Evolutionary conservation across 805 yeast genomes (phyloP).

Genomic region (Brettanomyces anomalus): DNA sequence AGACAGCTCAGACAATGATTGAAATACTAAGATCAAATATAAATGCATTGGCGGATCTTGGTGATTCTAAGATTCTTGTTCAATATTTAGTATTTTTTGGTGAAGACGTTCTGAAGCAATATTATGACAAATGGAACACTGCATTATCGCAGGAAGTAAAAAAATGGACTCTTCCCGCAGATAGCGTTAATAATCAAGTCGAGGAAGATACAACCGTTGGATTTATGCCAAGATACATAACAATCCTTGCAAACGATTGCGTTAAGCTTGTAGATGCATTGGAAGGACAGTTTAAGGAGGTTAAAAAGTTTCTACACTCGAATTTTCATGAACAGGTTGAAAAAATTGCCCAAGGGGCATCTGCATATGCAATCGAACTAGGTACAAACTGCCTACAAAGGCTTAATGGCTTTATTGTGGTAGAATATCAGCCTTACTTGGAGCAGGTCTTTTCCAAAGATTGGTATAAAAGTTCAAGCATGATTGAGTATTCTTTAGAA

Average conservation of each 20-base stretch:
- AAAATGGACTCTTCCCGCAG: slow-evolving; percentile 7
- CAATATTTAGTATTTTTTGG: slow-evolving; percentile 18
- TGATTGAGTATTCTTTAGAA: slow-evolving; percentile 18
- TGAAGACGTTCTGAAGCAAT: slow-evolving; percentile 13
- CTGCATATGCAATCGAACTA: slow-evolving; percentile 14
- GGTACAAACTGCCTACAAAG: slow-evolving; percentile 21
- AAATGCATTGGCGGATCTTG: slow-evolving; percentile 31
- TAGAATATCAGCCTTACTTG: slow-evolving; percentile 17
- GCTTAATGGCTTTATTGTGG: slow-evolving; percentile 16
- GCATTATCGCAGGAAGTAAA: slow-evolving; percentile 11
- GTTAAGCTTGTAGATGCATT: slow-evolving; percentile 23
- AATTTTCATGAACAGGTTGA: slow-evolving; percentile 16
- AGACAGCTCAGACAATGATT: slow-evolving; percentile 19
- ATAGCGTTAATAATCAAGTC: not conserved
- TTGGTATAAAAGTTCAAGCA: slow-evolving; percentile 23
- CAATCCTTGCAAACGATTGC: slow-evolving; percentile 23
- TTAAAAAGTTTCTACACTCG: slow-evolving; percentile 14
- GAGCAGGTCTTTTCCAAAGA: slow-evolving; percentile 17
- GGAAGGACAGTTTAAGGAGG: slow-evolving; percentile 14
- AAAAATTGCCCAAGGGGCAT: slow-evolving; percentile 11
- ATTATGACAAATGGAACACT: slow-evolving; percentile 14
- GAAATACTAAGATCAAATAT: slow-evolving; percentile 20
- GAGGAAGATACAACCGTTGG: slow-evolving; percentile 12
- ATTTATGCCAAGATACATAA: slow-evolving; percentile 23
- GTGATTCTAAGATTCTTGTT: slow-evolving; percentile 20